Base-by-base conservation (phyloP, 805 yeast species). In the Ogataea pilisensis region DNA sequence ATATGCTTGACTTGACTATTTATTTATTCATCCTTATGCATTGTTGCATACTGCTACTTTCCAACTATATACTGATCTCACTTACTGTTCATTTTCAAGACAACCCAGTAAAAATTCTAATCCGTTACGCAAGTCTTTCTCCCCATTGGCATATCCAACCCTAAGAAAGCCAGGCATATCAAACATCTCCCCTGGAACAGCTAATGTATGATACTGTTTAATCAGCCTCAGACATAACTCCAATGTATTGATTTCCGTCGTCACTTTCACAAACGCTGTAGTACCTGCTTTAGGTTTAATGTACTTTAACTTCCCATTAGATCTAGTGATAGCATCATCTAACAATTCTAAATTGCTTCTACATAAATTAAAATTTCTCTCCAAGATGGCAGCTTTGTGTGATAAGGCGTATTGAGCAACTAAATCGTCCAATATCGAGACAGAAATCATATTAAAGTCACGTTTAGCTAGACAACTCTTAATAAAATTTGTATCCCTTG, bases 171-270 rank as follows among this genome's bases (percentile, higher is more conserved):
- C 77, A 1, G 68, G 65, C 24, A 55, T 44, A 7, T 55, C 63
- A 51, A 75, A 73, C 2, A 65, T 59, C 41, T 73, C 78, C 3
- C 80, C 80, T 1, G 80, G 80, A 5, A 72, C 75, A 19, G 65
- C 55, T 44, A 76, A 57, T 0, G 68, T 60, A 13, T 51, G 46
- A 46, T 63, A 48, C 20, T 63, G 45, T 8, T 51, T 58, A 6
- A 72, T 72, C 28, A 76, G 51, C 7, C 59, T 64, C 7, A 39
- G 44, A 16, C 69, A 61, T 42, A 76, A 53, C 6, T 55, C 46
- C 27, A 45, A 47, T 5, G 77, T 64, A 16, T 44, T 28, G 2
- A 52, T 49, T 7, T 57, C 58, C 21, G 57, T 56, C 21, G 58
- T 57, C 13, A 73, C 49, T 36, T 61, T 61, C 8, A 75, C 43